Evolutionary conservation across 164 flowering plant species (phyloP).

Genomic region (Liriodendron chinense): DNA sequence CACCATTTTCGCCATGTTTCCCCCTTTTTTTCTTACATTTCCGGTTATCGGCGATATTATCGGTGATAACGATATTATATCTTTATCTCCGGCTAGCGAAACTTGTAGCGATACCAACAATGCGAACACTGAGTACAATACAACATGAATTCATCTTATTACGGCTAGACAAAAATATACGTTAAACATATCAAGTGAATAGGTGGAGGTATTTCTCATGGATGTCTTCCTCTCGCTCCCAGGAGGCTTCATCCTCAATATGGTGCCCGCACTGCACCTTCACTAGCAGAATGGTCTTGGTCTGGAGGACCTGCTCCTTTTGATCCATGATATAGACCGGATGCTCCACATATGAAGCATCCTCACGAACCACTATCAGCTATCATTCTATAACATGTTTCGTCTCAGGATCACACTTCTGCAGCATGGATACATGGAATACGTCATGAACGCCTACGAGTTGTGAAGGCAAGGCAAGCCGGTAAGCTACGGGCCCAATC

Average conservation of each 20-base stretch:
- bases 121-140: no score
- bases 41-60: no score
- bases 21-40: no score
- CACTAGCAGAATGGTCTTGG: background rate
- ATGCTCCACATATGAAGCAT: background rate
- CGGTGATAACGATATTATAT: no score
- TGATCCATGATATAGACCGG: background rate
- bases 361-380: background rate
- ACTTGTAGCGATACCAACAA: no score
- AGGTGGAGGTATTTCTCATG: background rate
- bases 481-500: background rate
- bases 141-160: no score
- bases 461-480: background rate
- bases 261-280: background rate
- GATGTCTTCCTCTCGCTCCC: background rate
- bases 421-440: background rate
- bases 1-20: no score
- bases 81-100: no score
- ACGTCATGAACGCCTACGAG: background rate
- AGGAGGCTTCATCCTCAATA: background rate
- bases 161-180: no score
- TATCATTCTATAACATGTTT: background rate
- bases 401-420: background rate
- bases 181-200: background rate
- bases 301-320: background rate